A percentile compares a stretch with the other conserved stretches of the same genome.
These are phyloP conservation scores for Globisporangium middletonii DNA, from an alignment of 352 stramenopile species.

Conservation along the genomic window DNA sequence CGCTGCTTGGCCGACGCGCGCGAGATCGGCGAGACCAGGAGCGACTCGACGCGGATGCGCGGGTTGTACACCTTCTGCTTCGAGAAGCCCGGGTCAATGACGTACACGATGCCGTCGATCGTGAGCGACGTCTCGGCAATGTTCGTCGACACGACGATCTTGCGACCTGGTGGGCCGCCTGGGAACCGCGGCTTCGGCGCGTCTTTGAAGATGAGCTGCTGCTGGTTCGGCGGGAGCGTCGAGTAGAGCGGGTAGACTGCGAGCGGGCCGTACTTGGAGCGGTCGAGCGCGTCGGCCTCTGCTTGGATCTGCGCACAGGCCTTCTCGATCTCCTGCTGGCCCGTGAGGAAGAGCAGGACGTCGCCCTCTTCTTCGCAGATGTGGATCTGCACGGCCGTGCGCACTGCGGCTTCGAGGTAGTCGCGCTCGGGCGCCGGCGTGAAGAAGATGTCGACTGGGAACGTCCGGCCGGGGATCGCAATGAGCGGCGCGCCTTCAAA, in stretches of 20 bases:
- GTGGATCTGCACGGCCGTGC: constrained; percentile 94
- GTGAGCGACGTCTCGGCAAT: constrained; percentile 99
- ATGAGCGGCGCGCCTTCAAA: constrained; percentile 93
- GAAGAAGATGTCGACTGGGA: constrained; percentile 98
- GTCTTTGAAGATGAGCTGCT: constrained; percentile 99
- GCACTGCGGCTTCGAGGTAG: constrained; percentile 94
- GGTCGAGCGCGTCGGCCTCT: constrained; percentile 87
- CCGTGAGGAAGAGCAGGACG: constrained; percentile 99
- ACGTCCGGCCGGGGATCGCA: constrained; percentile 94
- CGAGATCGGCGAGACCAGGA: constrained; percentile 98
- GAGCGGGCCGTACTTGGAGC: constrained; percentile 92
- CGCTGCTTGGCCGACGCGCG: constrained; percentile 93
- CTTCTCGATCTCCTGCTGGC: constrained; percentile 98
- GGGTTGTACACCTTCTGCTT: constrained; percentile 99
- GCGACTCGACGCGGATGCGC: constrained; percentile 96
- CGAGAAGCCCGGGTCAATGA: constrained; percentile 98
- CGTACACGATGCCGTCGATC: constrained; percentile 99
- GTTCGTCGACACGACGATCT: constrained; percentile 98
- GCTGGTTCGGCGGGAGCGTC: constrained; percentile 96
- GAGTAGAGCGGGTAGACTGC: constrained; percentile 96
- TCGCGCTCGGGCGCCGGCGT: constrained; percentile 96
- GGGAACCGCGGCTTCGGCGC: constrained; percentile 89
- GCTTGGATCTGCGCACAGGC: constrained; percentile 91
- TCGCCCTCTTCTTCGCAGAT: constrained; percentile 96
- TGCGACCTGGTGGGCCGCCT: constrained; percentile 86